Percentiles rank a stretch among this genome's conserved stretches.
Evolutionary conservation across 306 rosid species (phyloP).

Genomic region (Dryas drummondii): DNA sequence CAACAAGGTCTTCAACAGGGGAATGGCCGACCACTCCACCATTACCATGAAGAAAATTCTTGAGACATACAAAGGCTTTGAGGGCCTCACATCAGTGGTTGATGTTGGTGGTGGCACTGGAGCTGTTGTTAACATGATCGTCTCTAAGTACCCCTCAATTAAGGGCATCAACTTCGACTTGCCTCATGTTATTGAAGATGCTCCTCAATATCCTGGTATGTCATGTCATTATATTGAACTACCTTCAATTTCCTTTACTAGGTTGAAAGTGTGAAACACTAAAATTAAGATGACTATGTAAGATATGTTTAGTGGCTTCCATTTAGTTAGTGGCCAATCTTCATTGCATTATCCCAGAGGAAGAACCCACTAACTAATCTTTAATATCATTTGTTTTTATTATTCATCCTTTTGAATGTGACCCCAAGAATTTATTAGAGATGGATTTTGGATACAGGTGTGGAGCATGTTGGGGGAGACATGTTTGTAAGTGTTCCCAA

Average conservation of each 20-base stretch:
- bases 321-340: no score
- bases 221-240: background rate
- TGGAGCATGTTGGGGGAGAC: constrained; percentile 93
- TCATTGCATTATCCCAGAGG: no score
- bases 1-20: constrained; percentile 88
- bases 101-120: constrained; percentile 97
- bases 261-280: no score
- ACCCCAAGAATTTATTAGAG: background rate
- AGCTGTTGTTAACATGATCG: constrained; percentile 65
- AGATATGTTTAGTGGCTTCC: no score
- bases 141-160: constrained; percentile 73
- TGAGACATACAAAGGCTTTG: constrained; percentile 70
- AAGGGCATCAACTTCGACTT: constrained; percentile 86
- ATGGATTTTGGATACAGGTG: constrained; percentile 53
- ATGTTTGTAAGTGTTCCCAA: constrained; percentile 86
- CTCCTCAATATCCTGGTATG: constrained; percentile 67
- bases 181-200: constrained; percentile 85
- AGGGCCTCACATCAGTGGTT: constrained; percentile 68
- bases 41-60: constrained; percentile 82
- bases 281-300: no score
- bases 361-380: no score
- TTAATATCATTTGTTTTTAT: no score
- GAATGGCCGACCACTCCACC: constrained; percentile 84
- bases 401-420: background rate
- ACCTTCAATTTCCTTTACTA: no score